These are phyloP conservation scores for Trichosporon coremiiforme DNA, from an alignment of 1,284 basidiomycete species.

Conservation along the genomic window DNA sequence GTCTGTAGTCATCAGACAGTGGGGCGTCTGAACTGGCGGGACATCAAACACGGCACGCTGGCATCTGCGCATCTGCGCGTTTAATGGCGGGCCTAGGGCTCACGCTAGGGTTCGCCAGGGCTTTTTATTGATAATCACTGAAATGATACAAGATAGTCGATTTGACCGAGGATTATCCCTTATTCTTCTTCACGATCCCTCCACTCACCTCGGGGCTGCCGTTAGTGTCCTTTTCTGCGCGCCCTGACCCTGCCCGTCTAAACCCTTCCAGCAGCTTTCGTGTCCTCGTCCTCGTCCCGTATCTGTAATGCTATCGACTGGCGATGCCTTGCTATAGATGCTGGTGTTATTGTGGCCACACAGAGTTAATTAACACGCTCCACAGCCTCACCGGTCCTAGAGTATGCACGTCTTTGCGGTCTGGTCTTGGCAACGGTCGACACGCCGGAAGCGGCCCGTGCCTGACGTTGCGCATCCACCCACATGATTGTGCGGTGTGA, in stretches of 20 bases:
- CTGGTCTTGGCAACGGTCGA: neutral
- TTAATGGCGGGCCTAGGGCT: conserved; percentile 7
- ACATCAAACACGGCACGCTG: neutral
- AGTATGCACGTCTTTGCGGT: neutral
- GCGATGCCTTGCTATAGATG: no score
- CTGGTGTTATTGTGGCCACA: neutral
- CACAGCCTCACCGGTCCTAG: no score
- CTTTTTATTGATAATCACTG: neutral
- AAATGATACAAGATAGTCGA: conserved; percentile 15
- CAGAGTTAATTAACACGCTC: no score
- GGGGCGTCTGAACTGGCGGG: neutral
- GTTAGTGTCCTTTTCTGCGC: neutral
- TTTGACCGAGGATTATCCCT: conserved; percentile 16
- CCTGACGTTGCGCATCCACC: neutral
- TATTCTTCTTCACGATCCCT: neutral
- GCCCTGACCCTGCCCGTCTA: neutral
- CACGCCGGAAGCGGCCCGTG: neutral
- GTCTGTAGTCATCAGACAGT: neutral
- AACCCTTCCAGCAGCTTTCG: conserved; percentile 5
- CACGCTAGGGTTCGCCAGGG: neutral
- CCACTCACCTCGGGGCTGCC: neutral
- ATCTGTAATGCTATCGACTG: neutral
- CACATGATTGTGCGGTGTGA: conserved; percentile 11
- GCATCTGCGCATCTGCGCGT: neutral
- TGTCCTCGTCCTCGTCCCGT: neutral